Conservation (phyloP, 306 rosid genomes). For the Trichosanthes truncata region DNA sequence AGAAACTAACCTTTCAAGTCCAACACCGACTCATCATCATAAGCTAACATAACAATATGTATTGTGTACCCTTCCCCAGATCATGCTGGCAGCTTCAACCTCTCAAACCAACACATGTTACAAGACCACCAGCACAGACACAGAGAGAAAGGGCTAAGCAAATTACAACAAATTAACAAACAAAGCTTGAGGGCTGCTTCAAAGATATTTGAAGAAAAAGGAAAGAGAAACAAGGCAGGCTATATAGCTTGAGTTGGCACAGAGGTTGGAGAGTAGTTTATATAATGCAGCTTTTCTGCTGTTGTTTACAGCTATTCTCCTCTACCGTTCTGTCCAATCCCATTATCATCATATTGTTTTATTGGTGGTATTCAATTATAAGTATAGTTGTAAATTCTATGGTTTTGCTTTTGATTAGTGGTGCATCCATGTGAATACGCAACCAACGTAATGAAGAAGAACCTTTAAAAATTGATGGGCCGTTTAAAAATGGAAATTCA, state of each 20-base stretch:
- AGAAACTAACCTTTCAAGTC: neutral
- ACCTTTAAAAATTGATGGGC: neutral
- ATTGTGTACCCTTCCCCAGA: neutral
- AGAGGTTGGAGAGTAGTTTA: neutral
- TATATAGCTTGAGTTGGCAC: neutral
- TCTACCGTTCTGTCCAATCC: neutral
- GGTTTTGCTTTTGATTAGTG: neutral
- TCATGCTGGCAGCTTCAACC: slow-evolving; percentile 13
- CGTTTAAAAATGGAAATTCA: neutral
- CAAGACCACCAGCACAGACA: neutral
- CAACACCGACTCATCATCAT: too few relatives aligned
- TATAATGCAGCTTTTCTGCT: neutral
- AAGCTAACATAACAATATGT: neutral
- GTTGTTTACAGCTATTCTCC: neutral
- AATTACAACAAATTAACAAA: neutral
- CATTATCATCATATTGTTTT: slow-evolving; percentile 2
- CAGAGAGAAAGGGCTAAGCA: neutral
- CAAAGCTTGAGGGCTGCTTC: neutral
- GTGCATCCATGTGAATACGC: neutral
- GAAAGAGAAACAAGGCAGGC: neutral
- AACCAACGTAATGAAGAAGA: neutral
- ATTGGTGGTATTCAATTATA: neutral
- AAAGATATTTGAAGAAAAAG: neutral
- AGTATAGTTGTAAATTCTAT: neutral
- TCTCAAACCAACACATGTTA: slow-evolving; percentile 1